Conservation (phyloP, 441 rosid genomes). For the Mallotus repandus region DNA sequence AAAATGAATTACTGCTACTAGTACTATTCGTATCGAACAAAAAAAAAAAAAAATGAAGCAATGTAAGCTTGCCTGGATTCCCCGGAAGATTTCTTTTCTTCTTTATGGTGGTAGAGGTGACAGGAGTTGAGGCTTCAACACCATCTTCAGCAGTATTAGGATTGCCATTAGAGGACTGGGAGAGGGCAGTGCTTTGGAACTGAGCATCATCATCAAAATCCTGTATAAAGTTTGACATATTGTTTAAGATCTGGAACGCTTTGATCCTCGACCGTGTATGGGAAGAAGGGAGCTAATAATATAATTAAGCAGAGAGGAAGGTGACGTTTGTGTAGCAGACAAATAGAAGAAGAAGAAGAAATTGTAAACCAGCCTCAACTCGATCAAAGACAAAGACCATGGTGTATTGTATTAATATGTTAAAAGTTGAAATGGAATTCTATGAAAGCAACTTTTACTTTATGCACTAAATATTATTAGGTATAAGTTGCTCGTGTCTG, state of each 20-base stretch:
- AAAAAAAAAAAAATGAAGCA: neutral
- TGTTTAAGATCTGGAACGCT: neutral
- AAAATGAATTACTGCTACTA: too few relatives aligned
- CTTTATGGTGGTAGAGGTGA: constrained; percentile 28
- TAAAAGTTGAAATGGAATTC: constrained; percentile 32
- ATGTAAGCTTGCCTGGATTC: constrained; percentile 48
- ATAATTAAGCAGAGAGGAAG: constrained; percentile 23
- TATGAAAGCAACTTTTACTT: constrained; percentile 22
- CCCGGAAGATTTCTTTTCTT: constrained; percentile 63
- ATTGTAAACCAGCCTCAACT: constrained; percentile 26
- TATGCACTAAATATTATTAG: constrained; percentile 9
- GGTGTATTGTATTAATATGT: neutral
- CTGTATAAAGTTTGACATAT: constrained; percentile 51
- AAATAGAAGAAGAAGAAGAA: constrained; percentile 38
- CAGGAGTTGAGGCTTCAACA: constrained; percentile 31
- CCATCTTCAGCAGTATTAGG: constrained; percentile 35
- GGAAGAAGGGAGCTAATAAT: constrained; percentile 20
- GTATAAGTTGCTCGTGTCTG: constrained; percentile 23
- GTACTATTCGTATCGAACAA: neutral
- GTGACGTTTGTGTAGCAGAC: neutral
- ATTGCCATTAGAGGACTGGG: constrained; percentile 44
- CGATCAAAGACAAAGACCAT: constrained; percentile 32
- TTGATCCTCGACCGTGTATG: constrained; percentile 10
- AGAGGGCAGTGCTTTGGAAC: constrained; percentile 35
- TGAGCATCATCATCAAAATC: constrained; percentile 52